Conservation (phyloP, 805 yeast genomes). For the Saccharomycopsis fodiens region DNA sequence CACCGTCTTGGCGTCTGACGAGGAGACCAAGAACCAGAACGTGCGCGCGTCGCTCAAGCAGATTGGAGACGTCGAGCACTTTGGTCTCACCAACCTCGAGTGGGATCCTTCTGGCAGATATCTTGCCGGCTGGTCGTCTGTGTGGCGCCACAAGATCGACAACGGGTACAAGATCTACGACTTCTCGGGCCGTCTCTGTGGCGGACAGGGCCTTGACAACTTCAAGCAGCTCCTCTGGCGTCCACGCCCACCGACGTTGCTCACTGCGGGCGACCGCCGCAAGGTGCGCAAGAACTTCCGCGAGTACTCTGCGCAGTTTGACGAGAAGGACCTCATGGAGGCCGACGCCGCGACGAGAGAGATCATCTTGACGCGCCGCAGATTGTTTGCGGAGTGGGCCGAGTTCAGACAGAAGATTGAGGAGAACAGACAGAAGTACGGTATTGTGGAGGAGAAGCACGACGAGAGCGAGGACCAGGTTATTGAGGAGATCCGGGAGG, state of each 20-base stretch:
- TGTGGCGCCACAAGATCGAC: slow-evolving; percentile 76
- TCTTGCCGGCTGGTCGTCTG: slow-evolving; percentile 80
- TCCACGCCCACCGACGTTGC: slow-evolving; percentile 83
- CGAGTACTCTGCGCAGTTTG: slow-evolving; percentile 88
- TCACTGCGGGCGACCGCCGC: slow-evolving; percentile 75
- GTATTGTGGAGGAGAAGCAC: slow-evolving; percentile 33
- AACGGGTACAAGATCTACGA: slow-evolving; percentile 88
- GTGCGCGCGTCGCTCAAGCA: slow-evolving; percentile 52
- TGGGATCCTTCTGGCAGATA: slow-evolving; percentile 98
- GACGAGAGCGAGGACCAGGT: slow-evolving; percentile 48
- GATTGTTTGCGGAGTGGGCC: slow-evolving; percentile 77
- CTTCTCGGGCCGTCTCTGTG: slow-evolving; percentile 67
- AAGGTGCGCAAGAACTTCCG: slow-evolving; percentile 83
- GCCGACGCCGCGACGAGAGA: slow-evolving; percentile 89
- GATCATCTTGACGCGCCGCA: slow-evolving; percentile 76
- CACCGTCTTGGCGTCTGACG: slow-evolving; percentile 28
- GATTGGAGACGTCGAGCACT: slow-evolving; percentile 55
- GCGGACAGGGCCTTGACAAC: slow-evolving; percentile 71
- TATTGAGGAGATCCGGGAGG: slow-evolving; percentile 75
- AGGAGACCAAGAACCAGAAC: slow-evolving; percentile 31
- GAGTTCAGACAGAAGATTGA: slow-evolving; percentile 58
- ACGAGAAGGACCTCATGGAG: slow-evolving; percentile 92
- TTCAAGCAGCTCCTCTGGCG: slow-evolving; percentile 94
- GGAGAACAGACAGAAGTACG: slow-evolving; percentile 39
- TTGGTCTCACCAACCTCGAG: slow-evolving; percentile 72